phyloP scores from a whole-genome alignment of 768 basidiomycete genomes.

The Suillus clintonianus region DNA sequence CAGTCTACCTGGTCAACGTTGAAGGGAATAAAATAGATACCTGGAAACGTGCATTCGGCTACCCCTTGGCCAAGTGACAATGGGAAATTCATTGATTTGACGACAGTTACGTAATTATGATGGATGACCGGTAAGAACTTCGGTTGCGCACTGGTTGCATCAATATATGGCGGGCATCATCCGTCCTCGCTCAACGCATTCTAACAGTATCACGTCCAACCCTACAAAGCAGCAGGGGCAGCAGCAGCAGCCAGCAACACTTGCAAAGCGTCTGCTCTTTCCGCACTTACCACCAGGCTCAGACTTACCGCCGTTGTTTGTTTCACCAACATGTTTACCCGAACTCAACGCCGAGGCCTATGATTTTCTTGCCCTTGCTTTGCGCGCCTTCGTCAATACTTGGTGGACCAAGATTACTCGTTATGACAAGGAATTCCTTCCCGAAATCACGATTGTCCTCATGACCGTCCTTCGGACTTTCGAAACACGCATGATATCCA shows the following conservation, averaged over 20 bases:
- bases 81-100: not conserved
- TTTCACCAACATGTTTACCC: constrained; percentile 41
- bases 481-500: constrained; percentile 53
- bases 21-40: not conserved
- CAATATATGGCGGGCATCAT: constrained; percentile 9
- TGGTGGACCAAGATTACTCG: constrained; percentile 88
- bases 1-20: not conserved
- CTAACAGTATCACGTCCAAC: constrained; percentile 18
- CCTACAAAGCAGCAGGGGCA: constrained; percentile 4
- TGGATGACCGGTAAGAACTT: not conserved
- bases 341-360: constrained; percentile 62
- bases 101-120: not conserved
- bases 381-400: constrained; percentile 76
- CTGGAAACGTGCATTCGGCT: not conserved
- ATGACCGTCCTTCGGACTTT: constrained; percentile 58
- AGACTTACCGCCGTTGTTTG: constrained; percentile 56
- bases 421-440: constrained; percentile 82
- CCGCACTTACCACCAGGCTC: constrained; percentile 46
- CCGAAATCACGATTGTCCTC: constrained; percentile 64
- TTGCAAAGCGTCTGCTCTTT: constrained; percentile 65
- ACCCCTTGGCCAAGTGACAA: not conserved
- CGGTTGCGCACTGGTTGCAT: not conserved
- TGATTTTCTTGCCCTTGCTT: constrained; percentile 76
- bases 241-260: constrained; percentile 34
- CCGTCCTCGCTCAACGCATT: constrained; percentile 22